Base-by-base conservation (phyloP, 2,329 filamentous ascomycete species). In the Aspergillus nomiae region DNA sequence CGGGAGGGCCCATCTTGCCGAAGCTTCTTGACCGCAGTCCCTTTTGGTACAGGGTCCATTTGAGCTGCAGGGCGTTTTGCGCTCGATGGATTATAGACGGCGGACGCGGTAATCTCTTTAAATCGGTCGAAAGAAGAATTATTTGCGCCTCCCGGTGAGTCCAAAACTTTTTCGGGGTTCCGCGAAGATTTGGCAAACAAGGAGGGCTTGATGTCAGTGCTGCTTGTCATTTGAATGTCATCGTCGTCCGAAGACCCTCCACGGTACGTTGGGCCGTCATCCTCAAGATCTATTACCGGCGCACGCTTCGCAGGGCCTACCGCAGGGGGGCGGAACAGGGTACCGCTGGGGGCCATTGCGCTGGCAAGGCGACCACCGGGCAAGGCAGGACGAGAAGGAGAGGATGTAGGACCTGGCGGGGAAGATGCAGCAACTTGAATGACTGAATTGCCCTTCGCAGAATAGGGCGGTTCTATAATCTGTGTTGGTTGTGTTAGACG, bases 391-490 rank as follows among this genome's bases (percentile, higher is more conserved):
- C 74, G 75, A 41, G 78, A 75, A n/a, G 79, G 76, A 41, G 81
- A 76, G 28, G 76, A 73, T 16, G 79, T 75, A n/a, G 81, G 77
- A 63, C 86, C 85, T 62, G 89, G 84, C 2, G 93, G 94, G 1
- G 94, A 97, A 3, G 94, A 97, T n/a, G 92, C 92, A 34, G 90
- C 89, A 3, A 97, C 94, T 76, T 97, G 94, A 61, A 97, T 82
- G 57, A 85, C 74, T 43, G 83, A 75, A 56, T 75, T 69, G 60
- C 71, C 65, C 62, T 68, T 71, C 1, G 71, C 69, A 55, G 74
- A 74, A 54, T 78, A 75, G 45, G 80, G 76, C 56, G 76, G 76
- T 19, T 82, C 79, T 30, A 89, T 76, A 38, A 87, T 78, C 70
- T 89, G 87, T 12, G 86, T 89, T 0, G 88, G 86, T 69, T 90